Base-by-base conservation (phyloP, 208 protist genomes). In the Acanthamoeba healyi region DNA sequence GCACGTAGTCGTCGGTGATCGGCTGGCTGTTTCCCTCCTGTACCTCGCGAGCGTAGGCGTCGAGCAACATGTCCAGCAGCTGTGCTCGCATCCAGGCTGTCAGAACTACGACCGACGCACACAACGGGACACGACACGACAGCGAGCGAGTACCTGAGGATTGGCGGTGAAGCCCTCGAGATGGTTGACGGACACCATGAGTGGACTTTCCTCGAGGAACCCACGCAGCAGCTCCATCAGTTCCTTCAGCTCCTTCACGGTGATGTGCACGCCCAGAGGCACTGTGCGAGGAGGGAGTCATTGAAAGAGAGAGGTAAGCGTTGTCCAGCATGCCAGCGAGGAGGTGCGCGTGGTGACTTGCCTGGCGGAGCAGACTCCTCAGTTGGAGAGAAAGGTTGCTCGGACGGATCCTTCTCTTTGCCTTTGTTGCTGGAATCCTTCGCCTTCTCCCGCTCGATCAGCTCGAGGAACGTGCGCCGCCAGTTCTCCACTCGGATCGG, bases 1-100 rank as follows among this genome's bases (percentile, higher is more conserved):
- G 74, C 19, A 84, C 74, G 74, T 84, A 84, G 22, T 84, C 74
- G 44, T 84, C 74, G 36, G 74, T 84, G 36, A 84, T 84, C 2
- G 74, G 74, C 26, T 84, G 74, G 74, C 74, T 54, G 44, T 84
- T 46, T 15, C 22, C n/a, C 42, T 6, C 40, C n/a, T 34, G 74
- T 1, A 84, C 74, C 29, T 84, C 74, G 26, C 17, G 17, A 22
- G 74, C 36, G 42, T 84, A 84, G 19, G 74, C 74, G 22, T 84
- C 74, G 0, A 84, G 44, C 42, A 84, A 15, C 24, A 84, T 26
- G 24, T 84, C 42, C 36, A 84, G 44, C 42, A 84, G 24, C 74
- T 84, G 44, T 1, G 29, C 34, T 12, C 32, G 4, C 26, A 32
- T 0, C 1, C 17, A 24, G 17, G 17, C 17, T 0, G 65, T 40